Base-by-base conservation (phyloP, 2,329 filamentous ascomycete genomes). In the Penicillium brasilianum region DNA sequence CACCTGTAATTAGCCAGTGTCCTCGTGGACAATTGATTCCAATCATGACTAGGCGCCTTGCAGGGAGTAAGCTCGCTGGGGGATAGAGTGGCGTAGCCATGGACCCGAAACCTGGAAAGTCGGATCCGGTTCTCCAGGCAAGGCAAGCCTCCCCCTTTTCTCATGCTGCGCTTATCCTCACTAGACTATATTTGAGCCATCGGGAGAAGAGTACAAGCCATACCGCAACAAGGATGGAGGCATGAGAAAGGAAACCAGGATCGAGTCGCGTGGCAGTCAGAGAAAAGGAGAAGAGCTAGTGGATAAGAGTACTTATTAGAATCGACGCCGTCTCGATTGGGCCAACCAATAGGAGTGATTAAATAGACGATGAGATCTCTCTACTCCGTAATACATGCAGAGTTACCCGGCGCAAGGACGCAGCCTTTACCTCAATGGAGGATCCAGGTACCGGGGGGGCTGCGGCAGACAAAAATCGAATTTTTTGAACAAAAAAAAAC, bases 1-100 rank as follows among this genome's bases (percentile, higher is more conserved):
- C 48, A 36, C 48, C 32, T 16, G 51, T 46, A 25, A 25, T 25
- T 13, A 13, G 2, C 30, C 44, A 39, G 30, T 60, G 58, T 64
- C 62, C 66, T 63, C 64, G 59, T 68, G 64, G 61, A 55, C 57
- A 37, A 57, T 36, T 20, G 37, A 66, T 69, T 69, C 57, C 66
- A 69, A 69, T 69, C 65, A 66, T 60, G 63, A 67, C 67, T 53
- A 62, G 59, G 22, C 58, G 54, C 67, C 67, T 69, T 69, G 67
- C 67, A 66, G 66, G 57, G 50, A 59, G 37, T 39, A 54, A 58
- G 25, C 58, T 41, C 36, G 49, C 20, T 60, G 56, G 41, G 57
- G 56, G n/a, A 55, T 55, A 57, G 61, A 61, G 60, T 65, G 58
- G 50, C 57, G 58, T 43, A 48, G 22, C n/a, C 14, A 28, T 30